Evolutionary conservation across 2,329 filamentous ascomycete species (phyloP), one percentile per base, ranked within the genome.

Genomic region (Claviceps purpurea): DNA sequence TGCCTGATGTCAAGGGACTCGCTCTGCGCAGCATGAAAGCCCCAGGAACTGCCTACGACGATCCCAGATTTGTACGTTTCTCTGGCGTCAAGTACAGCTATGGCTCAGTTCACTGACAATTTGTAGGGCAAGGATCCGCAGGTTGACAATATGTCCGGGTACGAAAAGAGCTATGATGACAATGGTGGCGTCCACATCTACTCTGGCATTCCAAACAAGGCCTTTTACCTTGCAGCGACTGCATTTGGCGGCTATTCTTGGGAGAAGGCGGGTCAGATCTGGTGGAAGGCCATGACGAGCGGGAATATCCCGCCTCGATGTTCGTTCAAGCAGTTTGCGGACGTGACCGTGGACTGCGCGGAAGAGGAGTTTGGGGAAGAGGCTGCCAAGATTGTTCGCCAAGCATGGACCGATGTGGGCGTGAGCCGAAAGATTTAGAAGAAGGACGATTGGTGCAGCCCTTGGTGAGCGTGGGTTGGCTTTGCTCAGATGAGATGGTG

Each of bases 181-280:
- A 72, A 75, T 45, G 73, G 74, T 7, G 77, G 77, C 37, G 75
- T 79, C 3, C 76, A 80, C 61, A 64, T 75, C 48, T 77, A 71
- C 62, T 78, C 75, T 5, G 77, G 77, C 5, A 79, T 81, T 45
- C 77, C 76, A 2, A 81, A 80, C 64, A 70, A 71, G 55, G 77
- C 76, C 2, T 81, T 81, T 56, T 77, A 77, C 57, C 69, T 76
- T 10, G 69, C 64, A 11, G 63, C 74, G 1, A 61, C 66, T 4
- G 68, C 64, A 1, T 70, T 79, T 56, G 76, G 75, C 14, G 76
- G 77, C 5, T 74, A 71, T 59, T 72, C 72, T 4, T 80, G 72
- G 72, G 74, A 77, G 58, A 75, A 74, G 63, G 73, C 73, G 8
- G 74, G 74, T 13, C 69, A 72, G 56, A 73, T 76, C 53, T 77